Evolutionary conservation across 352 stramenopile species (phyloP), one percentile per base, ranked within the genome.

Genomic region (Pythium rhizo-oryzae): DNA sequence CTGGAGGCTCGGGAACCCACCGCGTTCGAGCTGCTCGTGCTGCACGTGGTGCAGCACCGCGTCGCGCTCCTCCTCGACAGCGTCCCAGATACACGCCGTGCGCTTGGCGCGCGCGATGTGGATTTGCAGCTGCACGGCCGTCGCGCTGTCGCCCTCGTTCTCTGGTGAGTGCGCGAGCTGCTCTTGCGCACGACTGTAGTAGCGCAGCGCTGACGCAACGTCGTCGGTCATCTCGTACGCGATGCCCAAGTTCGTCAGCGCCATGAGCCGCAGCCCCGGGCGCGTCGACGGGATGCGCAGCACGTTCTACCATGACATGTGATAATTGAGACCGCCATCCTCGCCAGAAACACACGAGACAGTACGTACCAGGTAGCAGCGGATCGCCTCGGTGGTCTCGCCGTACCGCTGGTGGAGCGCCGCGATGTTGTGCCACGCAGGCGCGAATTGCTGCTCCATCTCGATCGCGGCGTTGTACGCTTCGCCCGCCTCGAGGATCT

Each of bases 361-460:
- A n/a, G n/a, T n/a, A 46, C 43, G 19, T 49, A 74, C 71, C 62
- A 78, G 52, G 65, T 93, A 95, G 15, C 75, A 65, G 13, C 67
- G 70, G 15, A 93, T 76, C 2, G 87, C 85, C 12, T 77, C 72
- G 46, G 70, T 64, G n/a, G 83, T 67, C 8, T 87, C 64, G 7
- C 87, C 87, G 59, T 84, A 79, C 37, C 75, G 71, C 33, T 93
- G 84, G 39, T 93, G 79, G 21, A 92, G 64, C 11, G 82, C 76
- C 21, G 85, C 87, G 43, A 95, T 72, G 62, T 92, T 92, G 25
- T 92, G 69, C 64, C 78, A 81, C 35, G 84, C 87, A n/a, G 75
- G 35, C 24, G 70, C 41, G 13, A 79, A 64, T 2, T 57, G 65
- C 19, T 69, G 70, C 19, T 83, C 62, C 6, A 81, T 63, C 15